phyloP scores from a whole-genome alignment of 257 asterid genomes.

The Scutellaria galericulata region DNA sequence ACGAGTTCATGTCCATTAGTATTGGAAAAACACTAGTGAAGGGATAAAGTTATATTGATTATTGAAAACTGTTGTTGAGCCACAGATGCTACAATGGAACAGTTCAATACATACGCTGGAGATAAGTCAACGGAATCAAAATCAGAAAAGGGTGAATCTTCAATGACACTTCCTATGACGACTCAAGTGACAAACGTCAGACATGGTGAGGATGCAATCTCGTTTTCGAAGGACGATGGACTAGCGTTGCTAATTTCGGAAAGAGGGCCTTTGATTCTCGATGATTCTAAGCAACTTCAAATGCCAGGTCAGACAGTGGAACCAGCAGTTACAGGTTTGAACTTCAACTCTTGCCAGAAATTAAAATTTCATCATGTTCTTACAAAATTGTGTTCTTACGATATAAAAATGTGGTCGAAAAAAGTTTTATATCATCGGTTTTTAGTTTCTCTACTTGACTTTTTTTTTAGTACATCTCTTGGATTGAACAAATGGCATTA shows the following conservation, averaged over 20 bases:
- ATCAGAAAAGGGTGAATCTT: constrained; percentile 25
- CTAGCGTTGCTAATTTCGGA: constrained; percentile 50
- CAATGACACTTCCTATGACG: constrained; percentile 31
- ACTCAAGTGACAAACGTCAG: constrained; percentile 43
- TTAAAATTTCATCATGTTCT: background rate
- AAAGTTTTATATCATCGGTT: too few species aligned
- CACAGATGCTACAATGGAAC: constrained; percentile 29
- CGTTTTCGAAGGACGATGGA: constrained; percentile 51
- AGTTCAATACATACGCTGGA: constrained; percentile 31
- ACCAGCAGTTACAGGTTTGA: constrained; percentile 48
- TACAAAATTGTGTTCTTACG: too few species aligned
- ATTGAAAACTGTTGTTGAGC: background rate
- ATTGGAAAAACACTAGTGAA: background rate
- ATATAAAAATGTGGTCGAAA: too few species aligned
- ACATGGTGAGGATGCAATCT: constrained; percentile 32
- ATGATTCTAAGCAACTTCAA: constrained; percentile 36
- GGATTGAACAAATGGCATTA: too few species aligned
- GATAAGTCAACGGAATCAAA: constrained; percentile 39
- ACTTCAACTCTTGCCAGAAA: constrained; percentile 10
- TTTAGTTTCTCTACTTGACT: too few species aligned
- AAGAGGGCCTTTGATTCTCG: constrained; percentile 37
- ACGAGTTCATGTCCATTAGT: background rate
- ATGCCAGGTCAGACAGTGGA: constrained; percentile 38
- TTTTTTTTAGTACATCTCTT: too few species aligned
- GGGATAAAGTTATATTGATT: background rate